Conservation (phyloP, 176 grass and related monocot species). For the Otatea glauca region DNA sequence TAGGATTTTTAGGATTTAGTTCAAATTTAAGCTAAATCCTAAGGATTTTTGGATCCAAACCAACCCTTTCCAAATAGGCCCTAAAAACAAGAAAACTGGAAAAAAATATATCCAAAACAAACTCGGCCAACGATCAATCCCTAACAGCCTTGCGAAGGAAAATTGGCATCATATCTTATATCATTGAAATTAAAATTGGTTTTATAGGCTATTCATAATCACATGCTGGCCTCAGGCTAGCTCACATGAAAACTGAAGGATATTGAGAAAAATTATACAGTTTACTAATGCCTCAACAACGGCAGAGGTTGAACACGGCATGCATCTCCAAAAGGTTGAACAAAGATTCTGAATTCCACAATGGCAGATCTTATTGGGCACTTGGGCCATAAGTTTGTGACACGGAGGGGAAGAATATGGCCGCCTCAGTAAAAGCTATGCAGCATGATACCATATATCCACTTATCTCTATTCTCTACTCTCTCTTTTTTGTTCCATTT, state of each 20-base stretch:
- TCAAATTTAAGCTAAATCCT: too few relatives aligned
- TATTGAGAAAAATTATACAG: not conserved
- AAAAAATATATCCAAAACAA: not conserved
- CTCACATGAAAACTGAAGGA: not conserved
- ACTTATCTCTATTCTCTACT: not conserved
- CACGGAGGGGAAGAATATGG: constrained; percentile 6
- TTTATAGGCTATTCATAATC: not conserved
- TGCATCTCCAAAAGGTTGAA: constrained; percentile 2
- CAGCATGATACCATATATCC: constrained; percentile 18
- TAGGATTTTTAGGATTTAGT: too few relatives aligned
- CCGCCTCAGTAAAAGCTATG: not conserved
- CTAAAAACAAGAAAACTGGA: too few relatives aligned
- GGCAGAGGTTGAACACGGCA: not conserved
- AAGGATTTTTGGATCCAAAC: too few relatives aligned
- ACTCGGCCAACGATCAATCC: not conserved
- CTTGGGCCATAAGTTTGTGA: not conserved
- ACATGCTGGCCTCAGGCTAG: too few relatives aligned
- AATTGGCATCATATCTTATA: not conserved
- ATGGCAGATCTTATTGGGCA: not conserved
- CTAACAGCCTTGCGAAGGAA: not conserved
- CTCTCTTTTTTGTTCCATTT: not conserved
- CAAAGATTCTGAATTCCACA: constrained; percentile 15
- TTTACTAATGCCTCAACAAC: too few relatives aligned
- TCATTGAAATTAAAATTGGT: not conserved
- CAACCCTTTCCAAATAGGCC: too few relatives aligned